Evolutionary conservation across 1,284 basidiomycete species (phyloP), one percentile per base, ranked within the genome.

Genomic region (Volvariella surrecta): DNA sequence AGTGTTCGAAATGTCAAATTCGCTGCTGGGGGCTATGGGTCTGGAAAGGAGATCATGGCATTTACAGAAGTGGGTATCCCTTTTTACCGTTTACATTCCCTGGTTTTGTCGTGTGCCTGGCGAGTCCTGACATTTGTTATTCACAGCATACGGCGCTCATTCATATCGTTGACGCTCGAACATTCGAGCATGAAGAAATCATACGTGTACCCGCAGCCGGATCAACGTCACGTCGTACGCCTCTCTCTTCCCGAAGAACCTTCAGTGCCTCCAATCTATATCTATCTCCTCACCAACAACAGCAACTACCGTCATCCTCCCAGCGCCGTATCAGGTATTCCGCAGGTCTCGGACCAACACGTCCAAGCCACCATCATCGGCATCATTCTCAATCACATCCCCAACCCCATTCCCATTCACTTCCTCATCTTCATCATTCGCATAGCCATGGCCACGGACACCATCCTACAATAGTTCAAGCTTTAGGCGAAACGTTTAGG

Each of bases 1-100:
- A 84, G 86, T 45, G 82, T 82, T 16, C 64, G 88, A 42, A 83
- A 71, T 46, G 73, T 91, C 53, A 89, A 88, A 58, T 91, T 91
- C 60, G 79, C 80, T 44, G 64, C 74, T 34, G 67, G 71, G 42
- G 57, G 69, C 46, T 47, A 64, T 47, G 49, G 55, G 46, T 59
- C 59, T 20, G 71, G 74, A 24, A 69, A 64, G 50, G 86, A 89
- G 57, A 60, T 89, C 3, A 74, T 91, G 72, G 76, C 75, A 0
- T 91, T 89, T 60, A 86, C 89, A n/a, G 89, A 90, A 74, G 85
- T 87, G 48, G 42, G 74, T 53, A 37, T 21, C 30, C 45, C n/a
- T n/a, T n/a, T n/a, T 35, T 41, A 6, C 6, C 24, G 24, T 28
- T 28, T 3, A 24, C 4, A 35, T 35, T 15, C 15, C 15, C 34